Evolutionary conservation across 164 flowering plant genomes (phyloP), one percentile per base, ranked within the genome.

Genomic region (Umbellularia californica): DNA sequence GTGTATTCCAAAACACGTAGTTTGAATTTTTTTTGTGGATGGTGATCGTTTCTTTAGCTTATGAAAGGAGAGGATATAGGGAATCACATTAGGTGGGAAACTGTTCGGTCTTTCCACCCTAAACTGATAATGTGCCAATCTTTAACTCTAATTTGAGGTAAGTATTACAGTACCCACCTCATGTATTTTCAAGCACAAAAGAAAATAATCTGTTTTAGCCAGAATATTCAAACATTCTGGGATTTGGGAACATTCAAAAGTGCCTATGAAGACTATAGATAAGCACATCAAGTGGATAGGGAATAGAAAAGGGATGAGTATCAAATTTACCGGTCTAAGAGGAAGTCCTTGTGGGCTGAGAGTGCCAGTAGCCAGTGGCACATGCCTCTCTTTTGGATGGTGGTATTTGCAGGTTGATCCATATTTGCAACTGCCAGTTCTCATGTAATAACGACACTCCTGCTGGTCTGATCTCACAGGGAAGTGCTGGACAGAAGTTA

Each of bases 391-490:
- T 72, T 81, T 93, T 20, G 96, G 94, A 71, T 93, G 98, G 79
- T 90, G 84, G 76, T 79, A 93, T 79, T 87, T 90, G 93, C 98
- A 93, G 51, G 84, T 87, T 20, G 89, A 77, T 72, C 95, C 95
- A 82, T 83, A 93, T 81, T 89, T 93, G 87, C 98, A 93, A 70
- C 80, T 85, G 22, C 96, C 98, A 50, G 83, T 87, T 83, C 74
- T 90, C 90, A 89, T 90, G 79, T 85, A 93, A 76, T 86, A 82
- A 23, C 90, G 89, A 74, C 98, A 91, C 74, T 90, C 92, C 30
- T 93, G 97, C 78, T 89, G 90, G 77, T 85, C 95, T 78, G 92
- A 92, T 81, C 94, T 85, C 77, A 91, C 92, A 15, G 97, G 97
- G 23, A 82, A 82, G 79, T 63, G 70, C 14, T 77, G 71, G 50